Evolutionary conservation across 1,284 basidiomycete species (phyloP).

Genomic region (Marasmius oreades): DNA sequence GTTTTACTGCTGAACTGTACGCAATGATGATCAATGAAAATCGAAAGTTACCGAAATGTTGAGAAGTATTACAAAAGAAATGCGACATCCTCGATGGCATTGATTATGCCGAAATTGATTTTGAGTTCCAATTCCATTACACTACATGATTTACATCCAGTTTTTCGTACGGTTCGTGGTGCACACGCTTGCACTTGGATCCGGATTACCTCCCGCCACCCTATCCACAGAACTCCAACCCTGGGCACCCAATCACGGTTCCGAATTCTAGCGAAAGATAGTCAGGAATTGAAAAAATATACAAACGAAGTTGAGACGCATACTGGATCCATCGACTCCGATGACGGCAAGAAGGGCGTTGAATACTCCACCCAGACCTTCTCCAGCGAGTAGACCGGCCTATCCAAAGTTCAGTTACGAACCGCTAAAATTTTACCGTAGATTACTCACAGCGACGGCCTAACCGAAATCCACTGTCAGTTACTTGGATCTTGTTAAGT

Average conservation of each 20-base stretch:
- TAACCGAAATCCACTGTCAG: not conserved
- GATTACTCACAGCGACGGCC: slow-evolving; percentile 21
- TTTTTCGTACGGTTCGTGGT: not conserved
- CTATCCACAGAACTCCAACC: slow-evolving; percentile 45
- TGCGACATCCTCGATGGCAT: no score
- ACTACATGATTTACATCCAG: no score
- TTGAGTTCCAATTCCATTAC: no score
- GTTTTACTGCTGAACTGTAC: not conserved
- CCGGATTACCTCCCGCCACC: slow-evolving; percentile 30
- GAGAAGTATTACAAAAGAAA: no score
- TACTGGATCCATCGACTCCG: slow-evolving; percentile 45
- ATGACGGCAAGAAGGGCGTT: slow-evolving; percentile 52
- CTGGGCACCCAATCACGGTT: slow-evolving; percentile 49
- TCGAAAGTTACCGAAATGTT: not conserved
- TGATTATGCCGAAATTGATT: no score
- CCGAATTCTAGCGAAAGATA: slow-evolving; percentile 34
- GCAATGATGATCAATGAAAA: not conserved
- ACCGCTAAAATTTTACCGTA: not conserved
- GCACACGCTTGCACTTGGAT: no score
- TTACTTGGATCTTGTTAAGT: not conserved
- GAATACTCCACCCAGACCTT: slow-evolving; percentile 68
- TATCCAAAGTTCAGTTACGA: not conserved
- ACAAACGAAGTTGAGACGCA: slow-evolving; percentile 19
- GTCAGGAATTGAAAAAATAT: not conserved
- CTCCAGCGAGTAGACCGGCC: slow-evolving; percentile 62